These are phyloP conservation scores for Ordospora colligata DNA, from an alignment of 371 early-diverging fungal genomes.

Conservation along the genomic window DNA sequence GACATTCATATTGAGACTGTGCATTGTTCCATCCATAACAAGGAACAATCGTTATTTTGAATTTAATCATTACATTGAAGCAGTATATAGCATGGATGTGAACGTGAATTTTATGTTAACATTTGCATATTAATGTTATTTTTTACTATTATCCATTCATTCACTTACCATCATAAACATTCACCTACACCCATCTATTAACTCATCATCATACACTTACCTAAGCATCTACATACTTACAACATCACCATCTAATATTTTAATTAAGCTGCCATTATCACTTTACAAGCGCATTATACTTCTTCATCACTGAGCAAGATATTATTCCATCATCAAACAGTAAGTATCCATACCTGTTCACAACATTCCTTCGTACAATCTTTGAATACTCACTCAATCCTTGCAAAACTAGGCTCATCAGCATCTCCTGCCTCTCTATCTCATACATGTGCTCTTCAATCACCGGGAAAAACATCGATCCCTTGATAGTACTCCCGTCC, in stretches of 20 bases:
- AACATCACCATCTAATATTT: too few species aligned
- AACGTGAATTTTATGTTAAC: too few species aligned
- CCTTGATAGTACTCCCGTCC: conserved; percentile 27
- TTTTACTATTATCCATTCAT: too few species aligned
- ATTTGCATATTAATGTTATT: too few species aligned
- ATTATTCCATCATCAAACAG: conserved; percentile 41
- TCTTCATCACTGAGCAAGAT: conserved; percentile 8
- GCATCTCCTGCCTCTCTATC: conserved; percentile 19
- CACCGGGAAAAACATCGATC: conserved; percentile 29
- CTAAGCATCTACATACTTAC: too few species aligned
- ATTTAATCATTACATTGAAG: too few species aligned
- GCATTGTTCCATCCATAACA: not conserved
- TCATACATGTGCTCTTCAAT: not conserved
- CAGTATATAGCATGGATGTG: too few species aligned
- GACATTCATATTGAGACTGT: not conserved
- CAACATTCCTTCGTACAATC: conserved; percentile 3
- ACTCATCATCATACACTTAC: too few species aligned
- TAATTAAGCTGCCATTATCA: not conserved
- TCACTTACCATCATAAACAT: too few species aligned
- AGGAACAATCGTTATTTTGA: too few species aligned
- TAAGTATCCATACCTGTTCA: conserved; percentile 34
- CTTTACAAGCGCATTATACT: conserved; percentile 21
- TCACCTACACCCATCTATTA: too few species aligned
- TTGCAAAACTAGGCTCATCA: conserved; percentile 6
- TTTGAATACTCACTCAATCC: not conserved